Evolutionary conservation across 2,329 filamentous ascomycete species (phyloP), one percentile per base, ranked within the genome.

Genomic region (Capronia americana): DNA sequence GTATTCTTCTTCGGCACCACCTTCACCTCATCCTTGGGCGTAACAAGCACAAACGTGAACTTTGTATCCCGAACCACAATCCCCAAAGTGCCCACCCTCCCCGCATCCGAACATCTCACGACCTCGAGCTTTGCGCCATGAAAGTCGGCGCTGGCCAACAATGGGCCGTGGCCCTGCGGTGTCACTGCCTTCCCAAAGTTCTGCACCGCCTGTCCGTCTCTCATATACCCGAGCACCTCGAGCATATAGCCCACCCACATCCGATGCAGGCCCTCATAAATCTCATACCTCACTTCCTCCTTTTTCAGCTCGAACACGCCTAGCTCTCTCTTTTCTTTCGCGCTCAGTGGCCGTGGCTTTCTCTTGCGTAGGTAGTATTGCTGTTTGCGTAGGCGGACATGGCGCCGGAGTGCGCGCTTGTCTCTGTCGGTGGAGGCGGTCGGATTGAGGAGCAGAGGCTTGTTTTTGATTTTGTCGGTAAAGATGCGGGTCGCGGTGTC

Each of bases 21-120:
- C 65, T 64, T 68, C 11, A 69, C 66, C 66, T 65, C 82, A 78
- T 93, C 85, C 71, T 83, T 84, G 74, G 78, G 82, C 2, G 92
- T 97, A 46, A 98, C 85, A 68, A 99, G 80, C 77, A 96, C 91
- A 78, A 98, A 92, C 1, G 90, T 89, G 74, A 91, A 94, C 76
- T 90, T 92, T 59, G 91, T 90, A 80, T 99, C 95, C 76, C 92
- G 88, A 48, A 97, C 88, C 67, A 98, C 91, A 72, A 98, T 94
- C 17, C 95, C 95, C 73, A 84, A 87, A 61, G 94, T 79, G 0
- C 95, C 94, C 0, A 99, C 93, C 17, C 94, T 84, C 61, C 91
- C 88, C 17, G 90, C 86, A 76, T 93, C 97, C 32, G 86, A 81
- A 77, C 93, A 95, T 72, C 93, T 82, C 63, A 94, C 90, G 24